phyloP scores from a whole-genome alignment of 2,329 filamentous ascomycete genomes.

The Furcasterigmium sp. region DNA sequence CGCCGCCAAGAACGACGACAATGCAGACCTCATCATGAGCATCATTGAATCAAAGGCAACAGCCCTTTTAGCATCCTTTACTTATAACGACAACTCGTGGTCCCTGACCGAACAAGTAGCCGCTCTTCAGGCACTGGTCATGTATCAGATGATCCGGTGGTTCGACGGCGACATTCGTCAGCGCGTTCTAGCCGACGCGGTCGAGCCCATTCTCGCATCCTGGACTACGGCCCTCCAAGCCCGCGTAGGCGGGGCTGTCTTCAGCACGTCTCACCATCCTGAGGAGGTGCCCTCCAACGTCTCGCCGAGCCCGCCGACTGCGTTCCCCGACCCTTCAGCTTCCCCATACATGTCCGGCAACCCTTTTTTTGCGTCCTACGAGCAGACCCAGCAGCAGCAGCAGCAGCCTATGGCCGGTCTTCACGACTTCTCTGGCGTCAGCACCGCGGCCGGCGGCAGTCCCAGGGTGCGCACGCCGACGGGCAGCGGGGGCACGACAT shows the following conservation, averaged over 20 bases:
- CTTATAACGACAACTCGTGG: slow-evolving; percentile 11
- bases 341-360: not conserved
- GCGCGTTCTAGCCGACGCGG: slow-evolving; percentile 14
- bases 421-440: slow-evolving; percentile 5
- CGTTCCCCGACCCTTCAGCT: not conserved
- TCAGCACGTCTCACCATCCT: slow-evolving; percentile 1
- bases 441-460: slow-evolving; percentile 4
- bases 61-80: slow-evolving; percentile 9
- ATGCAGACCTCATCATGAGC: slow-evolving; percentile 16
- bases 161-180: slow-evolving; percentile 16
- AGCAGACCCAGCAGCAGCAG: slow-evolving; percentile 3
- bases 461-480: not conserved
- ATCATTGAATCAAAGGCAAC: slow-evolving; percentile 16
- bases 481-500: not conserved
- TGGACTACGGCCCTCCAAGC: slow-evolving; percentile 12
- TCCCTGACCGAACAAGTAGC: slow-evolving; percentile 14
- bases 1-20: slow-evolving; percentile 16
- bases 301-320: not conserved
- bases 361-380: not conserved
- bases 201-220: slow-evolving; percentile 10
- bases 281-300: slow-evolving; percentile 2
- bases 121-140: slow-evolving; percentile 14
- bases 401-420: not conserved
- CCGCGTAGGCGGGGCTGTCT: slow-evolving; percentile 9
- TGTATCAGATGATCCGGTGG: slow-evolving; percentile 18